These are phyloP conservation scores for Tylopilus rubrobrunneus DNA, from an alignment of 768 basidiomycete species.

Conservation along the genomic window DNA sequence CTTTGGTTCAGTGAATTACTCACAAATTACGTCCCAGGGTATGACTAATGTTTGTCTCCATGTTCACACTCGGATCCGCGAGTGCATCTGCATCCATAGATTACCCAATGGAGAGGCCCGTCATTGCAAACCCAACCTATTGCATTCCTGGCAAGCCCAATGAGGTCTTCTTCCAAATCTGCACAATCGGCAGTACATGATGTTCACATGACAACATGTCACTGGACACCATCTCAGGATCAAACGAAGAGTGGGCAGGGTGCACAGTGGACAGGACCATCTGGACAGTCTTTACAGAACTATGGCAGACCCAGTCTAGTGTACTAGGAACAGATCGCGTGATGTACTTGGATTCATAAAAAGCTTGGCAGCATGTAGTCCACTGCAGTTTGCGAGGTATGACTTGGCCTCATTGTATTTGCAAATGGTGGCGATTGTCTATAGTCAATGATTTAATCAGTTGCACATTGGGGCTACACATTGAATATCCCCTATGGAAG, in stretches of 20 bases:
- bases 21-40: too few species aligned
- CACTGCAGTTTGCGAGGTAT: conserved; percentile 97
- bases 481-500: not conserved
- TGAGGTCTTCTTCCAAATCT: conserved; percentile 48
- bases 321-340: not conserved
- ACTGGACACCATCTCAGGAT: conserved; percentile 55
- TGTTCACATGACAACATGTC: conserved; percentile 75
- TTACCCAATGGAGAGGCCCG: too few species aligned
- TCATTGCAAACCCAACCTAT: conserved; percentile 36
- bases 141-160: conserved; percentile 58
- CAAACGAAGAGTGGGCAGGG: conserved; percentile 54
- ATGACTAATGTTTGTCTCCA: too few species aligned
- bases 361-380: conserved; percentile 67
- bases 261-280: conserved; percentile 93
- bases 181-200: conserved; percentile 76
- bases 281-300: conserved; percentile 51
- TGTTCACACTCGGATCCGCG: too few species aligned
- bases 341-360: conserved; percentile 59
- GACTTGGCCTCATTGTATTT: conserved; percentile 55
- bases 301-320: conserved; percentile 24
- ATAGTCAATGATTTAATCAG: not conserved
- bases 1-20: too few species aligned
- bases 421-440: conserved; percentile 86
- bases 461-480: not conserved
- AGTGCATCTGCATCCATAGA: too few species aligned